A percentile compares a stretch with the other conserved stretches of the same genome.
phyloP scores from a whole-genome alignment of 1,284 basidiomycete species.

The Fomitopsis palustris region DNA sequence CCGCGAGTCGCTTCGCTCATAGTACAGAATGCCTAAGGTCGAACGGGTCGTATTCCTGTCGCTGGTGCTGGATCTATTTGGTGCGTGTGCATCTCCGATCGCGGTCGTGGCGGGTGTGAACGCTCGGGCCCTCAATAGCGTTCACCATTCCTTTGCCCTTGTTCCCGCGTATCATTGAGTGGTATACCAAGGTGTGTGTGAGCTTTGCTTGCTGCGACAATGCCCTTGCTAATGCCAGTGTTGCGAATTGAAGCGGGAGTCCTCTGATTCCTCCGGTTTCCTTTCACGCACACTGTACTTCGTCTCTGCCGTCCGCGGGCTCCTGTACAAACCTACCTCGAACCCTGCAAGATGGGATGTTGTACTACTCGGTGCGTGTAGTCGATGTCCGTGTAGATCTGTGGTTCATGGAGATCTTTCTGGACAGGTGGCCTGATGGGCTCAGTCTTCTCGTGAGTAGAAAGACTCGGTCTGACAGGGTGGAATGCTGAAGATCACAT shows the following conservation, averaged over 20 bases:
- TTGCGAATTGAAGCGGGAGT: conserved; percentile 51
- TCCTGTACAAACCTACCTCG: conserved; percentile 55
- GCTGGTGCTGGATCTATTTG: conserved; percentile 81
- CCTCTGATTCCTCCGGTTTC: conserved; percentile 64
- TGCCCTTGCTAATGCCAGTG: background rate
- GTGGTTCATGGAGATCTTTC: conserved; percentile 6
- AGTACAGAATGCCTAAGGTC: conserved; percentile 52
- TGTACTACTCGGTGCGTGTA: conserved; percentile 64
- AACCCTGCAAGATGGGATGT: conserved; percentile 77
- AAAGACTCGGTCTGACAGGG: background rate
- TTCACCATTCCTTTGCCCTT: conserved; percentile 94
- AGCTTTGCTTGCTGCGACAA: background rate
- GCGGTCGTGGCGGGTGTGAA: background rate
- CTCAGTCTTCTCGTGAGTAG: conserved; percentile 80
- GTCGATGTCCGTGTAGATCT: background rate
- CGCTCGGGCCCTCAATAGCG: conserved; percentile 39
- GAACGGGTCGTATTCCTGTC: conserved; percentile 81
- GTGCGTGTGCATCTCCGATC: conserved; percentile 31
- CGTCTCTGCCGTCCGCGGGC: conserved; percentile 59
- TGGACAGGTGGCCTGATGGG: conserved; percentile 78
- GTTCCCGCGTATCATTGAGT: conserved; percentile 86
- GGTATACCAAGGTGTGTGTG: conserved; percentile 71
- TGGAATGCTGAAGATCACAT: background rate
- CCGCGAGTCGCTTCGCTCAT: conserved; percentile 3
- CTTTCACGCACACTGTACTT: conserved; percentile 63